These are phyloP conservation scores for Solanum chiquidenum DNA, from an alignment of 257 asterid species.

Conservation along the genomic window DNA sequence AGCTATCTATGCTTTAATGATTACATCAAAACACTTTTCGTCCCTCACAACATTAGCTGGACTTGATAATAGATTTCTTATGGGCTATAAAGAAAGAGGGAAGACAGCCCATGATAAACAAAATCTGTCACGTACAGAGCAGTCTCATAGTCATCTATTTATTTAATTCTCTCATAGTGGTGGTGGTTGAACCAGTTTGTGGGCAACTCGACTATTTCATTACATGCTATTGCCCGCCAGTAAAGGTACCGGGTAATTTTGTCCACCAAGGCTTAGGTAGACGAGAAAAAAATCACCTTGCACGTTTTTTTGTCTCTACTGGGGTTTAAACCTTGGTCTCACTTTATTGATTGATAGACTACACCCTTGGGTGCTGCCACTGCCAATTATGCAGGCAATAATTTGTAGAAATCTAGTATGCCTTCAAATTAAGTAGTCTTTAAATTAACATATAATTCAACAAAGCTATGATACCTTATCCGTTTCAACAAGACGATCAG, in stretches of 20 bases:
- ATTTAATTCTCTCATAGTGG: neutral
- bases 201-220: neutral
- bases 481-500: slow-evolving; percentile 42
- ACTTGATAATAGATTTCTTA: neutral
- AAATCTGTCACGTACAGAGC: neutral
- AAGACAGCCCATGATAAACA: neutral
- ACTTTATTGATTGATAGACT: neutral
- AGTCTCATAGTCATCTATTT: neutral
- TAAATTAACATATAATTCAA: neutral
- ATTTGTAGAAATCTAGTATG: neutral
- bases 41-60: neutral
- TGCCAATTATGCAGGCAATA: neutral
- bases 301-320: neutral
- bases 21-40: neutral
- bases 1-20: neutral
- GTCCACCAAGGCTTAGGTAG: neutral
- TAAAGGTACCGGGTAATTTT: neutral
- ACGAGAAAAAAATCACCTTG: neutral
- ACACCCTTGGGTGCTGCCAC: neutral
- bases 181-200: neutral
- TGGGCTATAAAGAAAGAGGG: neutral
- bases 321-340: neutral
- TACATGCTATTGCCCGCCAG: neutral
- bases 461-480: slow-evolving; percentile 49
- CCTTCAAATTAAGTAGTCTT: neutral